Evolutionary conservation across 2,329 filamentous ascomycete genomes (phyloP).

Genomic region (Botrytis paeoniae): DNA sequence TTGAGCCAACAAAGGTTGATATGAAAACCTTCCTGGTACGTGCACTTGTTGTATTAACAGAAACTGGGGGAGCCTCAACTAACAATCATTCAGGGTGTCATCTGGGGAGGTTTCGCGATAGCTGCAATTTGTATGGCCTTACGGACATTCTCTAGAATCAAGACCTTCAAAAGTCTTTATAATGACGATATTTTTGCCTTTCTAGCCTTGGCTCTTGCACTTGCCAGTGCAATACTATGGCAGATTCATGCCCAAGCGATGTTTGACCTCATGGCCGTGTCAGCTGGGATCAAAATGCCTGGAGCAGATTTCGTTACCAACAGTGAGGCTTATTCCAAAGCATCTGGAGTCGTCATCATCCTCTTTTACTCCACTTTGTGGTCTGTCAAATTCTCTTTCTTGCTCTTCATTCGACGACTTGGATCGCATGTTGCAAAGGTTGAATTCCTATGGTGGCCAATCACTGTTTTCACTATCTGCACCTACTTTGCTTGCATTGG

Average conservation of each 20-base stretch:
- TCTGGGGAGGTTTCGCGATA: background rate
- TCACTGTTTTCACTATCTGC: background rate
- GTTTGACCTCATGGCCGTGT: background rate
- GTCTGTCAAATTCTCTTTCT: slow-evolving; percentile 2
- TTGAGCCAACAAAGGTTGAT: slow-evolving; percentile 6
- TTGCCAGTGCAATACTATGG: slow-evolving; percentile 1
- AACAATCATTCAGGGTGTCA: background rate
- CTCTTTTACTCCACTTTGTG: background rate
- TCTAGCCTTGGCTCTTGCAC: background rate
- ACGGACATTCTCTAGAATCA: slow-evolving; percentile 3
- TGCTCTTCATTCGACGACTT: slow-evolving; percentile 2
- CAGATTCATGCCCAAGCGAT: background rate
- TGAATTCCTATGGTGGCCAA: background rate
- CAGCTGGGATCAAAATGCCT: background rate
- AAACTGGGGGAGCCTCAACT: background rate
- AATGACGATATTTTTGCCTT: background rate
- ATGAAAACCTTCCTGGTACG: slow-evolving; percentile 1
- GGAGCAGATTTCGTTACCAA: background rate
- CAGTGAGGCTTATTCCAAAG: background rate
- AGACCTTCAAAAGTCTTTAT: background rate
- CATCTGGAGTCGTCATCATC: background rate
- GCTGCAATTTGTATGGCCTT: background rate
- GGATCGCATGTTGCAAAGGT: background rate
- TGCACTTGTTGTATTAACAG: background rate
- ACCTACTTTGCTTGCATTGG: slow-evolving; percentile 2